Evolutionary conservation across 345 rosid genomes (phyloP), one percentile per base, ranked within the genome.

Genomic region (Dovyalis caffra): DNA sequence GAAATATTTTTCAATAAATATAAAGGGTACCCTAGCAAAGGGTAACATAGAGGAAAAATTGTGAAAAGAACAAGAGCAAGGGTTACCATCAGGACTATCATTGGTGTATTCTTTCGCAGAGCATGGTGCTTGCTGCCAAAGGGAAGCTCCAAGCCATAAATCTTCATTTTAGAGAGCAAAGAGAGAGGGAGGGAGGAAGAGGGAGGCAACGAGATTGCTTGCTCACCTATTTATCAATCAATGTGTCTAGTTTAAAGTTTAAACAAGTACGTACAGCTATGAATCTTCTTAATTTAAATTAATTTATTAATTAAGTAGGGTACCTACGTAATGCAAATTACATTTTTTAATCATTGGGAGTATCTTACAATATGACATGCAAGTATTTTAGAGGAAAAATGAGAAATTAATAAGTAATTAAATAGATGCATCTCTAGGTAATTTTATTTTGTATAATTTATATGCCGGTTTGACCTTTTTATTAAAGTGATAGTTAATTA

Each of bases 21-120:
- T 37, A 68, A 8, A 60, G 82, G 79, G 70, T 77, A 77, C 47
- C 86, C 78, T 51, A 77, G 74, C 7, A 83, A 69, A 60, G 88
- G 83, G 69, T 80, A 81, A 33, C 77, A 79, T n/a, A 86, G 80
- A 61, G 87, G 86, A 73, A 84, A 67, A 60, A 84, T 32, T 35
- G 81, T 56, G 62, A 85, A 81, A 57, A 87, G 58, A 63, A 64
- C 14, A 23, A 83, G 67, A 68, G 82, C 64, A 38, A 68, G 29
- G 63, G 85, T 63, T 49, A 71, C 29, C 15, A 81, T 6, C 3
- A 85, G 35, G 35, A 69, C 79, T 69, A 83, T 29, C 56, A 63
- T 64, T 51, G 84, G 71, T 67, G 87, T 60, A 14, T 78, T 61
- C 29, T 63, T 82, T 4, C 56, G 66, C 0, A 62, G 67, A 29